A percentile compares a stretch with the other conserved stretches of the same genome.
These are phyloP conservation scores for Parascedosporium putredinis DNA, from an alignment of 2,329 filamentous ascomycete genomes.

Conservation along the genomic window DNA sequence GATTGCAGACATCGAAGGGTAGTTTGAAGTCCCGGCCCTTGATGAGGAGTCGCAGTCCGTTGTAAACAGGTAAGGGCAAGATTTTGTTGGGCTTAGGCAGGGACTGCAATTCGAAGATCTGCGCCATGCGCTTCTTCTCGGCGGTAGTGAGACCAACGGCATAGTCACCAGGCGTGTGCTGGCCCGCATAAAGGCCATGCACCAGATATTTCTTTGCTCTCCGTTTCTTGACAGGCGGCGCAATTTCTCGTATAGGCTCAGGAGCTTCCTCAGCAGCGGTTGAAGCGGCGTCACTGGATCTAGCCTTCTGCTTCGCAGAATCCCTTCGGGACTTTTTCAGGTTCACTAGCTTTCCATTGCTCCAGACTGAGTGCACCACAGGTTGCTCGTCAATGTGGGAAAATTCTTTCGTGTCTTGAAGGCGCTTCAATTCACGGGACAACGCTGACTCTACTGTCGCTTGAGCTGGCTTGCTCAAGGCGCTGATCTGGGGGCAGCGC, in stretches of 20 bases:
- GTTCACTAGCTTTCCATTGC: conserved; percentile 51
- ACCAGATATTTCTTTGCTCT: conserved; percentile 65
- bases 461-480: conserved; percentile 42
- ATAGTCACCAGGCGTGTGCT: conserved; percentile 44
- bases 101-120: conserved; percentile 35
- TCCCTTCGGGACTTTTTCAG: conserved; percentile 29
- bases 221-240: conserved; percentile 28
- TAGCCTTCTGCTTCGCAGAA: conserved; percentile 25
- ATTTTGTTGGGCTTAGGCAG: conserved; percentile 40
- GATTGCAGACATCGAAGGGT: conserved; percentile 82
- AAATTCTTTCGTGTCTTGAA: conserved; percentile 55
- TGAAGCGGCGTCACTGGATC: conserved; percentile 15
- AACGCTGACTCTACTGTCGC: conserved; percentile 37
- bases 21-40: conserved; percentile 74
- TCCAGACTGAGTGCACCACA: conserved; percentile 50
- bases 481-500: conserved; percentile 31
- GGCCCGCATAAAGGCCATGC: conserved; percentile 81
- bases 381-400: conserved; percentile 47
- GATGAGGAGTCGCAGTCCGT: conserved; percentile 60
- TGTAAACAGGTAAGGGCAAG: conserved; percentile 70
- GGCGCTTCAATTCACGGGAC: conserved; percentile 45
- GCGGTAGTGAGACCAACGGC: conserved; percentile 35
- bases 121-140: conserved; percentile 41
- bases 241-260: conserved; percentile 17
- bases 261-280: conserved; percentile 12